Conservation (phyloP, 345 rosid genomes). For the Pugionium dolabratum region DNA sequence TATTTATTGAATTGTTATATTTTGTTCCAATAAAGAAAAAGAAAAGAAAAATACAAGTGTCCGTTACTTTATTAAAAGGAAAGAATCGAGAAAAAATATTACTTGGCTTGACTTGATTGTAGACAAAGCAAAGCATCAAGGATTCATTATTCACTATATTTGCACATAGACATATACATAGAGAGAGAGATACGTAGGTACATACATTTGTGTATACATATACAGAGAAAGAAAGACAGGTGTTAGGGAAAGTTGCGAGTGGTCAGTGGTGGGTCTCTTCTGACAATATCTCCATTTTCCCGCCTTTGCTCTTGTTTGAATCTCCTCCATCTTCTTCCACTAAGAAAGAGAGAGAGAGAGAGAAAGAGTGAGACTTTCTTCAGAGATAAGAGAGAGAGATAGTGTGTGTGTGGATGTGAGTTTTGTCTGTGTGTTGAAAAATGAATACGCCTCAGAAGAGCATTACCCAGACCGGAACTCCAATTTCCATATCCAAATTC, state of each 20-base stretch:
- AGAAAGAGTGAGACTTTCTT: constrained; percentile 30
- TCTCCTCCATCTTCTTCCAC: constrained; percentile 34
- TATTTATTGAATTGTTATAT: neutral
- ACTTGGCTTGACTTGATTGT: constrained; percentile 35
- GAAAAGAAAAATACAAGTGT: neutral
- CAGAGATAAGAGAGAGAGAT: constrained; percentile 31
- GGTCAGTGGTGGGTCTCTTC: constrained; percentile 46
- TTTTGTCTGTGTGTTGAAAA: constrained; percentile 34
- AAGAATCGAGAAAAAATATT: constrained; percentile 23
- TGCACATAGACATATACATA: neutral
- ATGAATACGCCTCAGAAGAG: constrained; percentile 93
- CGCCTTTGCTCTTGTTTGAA: constrained; percentile 60
- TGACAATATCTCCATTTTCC: constrained; percentile 50
- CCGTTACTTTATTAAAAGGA: constrained; percentile 60
- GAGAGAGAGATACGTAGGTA: neutral
- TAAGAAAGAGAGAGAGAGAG: constrained; percentile 20
- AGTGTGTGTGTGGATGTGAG: constrained; percentile 30
- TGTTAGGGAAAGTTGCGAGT: constrained; percentile 30
- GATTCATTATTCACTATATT: constrained; percentile 20
- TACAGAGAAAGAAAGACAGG: constrained; percentile 45
- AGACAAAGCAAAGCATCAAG: constrained; percentile 41
- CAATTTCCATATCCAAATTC: constrained; percentile 61
- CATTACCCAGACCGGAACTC: constrained; percentile 54
- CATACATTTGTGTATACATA: neutral
- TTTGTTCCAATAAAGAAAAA: neutral